Base-by-base conservation (phyloP, 306 rosid genomes). In the Notholithocarpus densiflorus region DNA sequence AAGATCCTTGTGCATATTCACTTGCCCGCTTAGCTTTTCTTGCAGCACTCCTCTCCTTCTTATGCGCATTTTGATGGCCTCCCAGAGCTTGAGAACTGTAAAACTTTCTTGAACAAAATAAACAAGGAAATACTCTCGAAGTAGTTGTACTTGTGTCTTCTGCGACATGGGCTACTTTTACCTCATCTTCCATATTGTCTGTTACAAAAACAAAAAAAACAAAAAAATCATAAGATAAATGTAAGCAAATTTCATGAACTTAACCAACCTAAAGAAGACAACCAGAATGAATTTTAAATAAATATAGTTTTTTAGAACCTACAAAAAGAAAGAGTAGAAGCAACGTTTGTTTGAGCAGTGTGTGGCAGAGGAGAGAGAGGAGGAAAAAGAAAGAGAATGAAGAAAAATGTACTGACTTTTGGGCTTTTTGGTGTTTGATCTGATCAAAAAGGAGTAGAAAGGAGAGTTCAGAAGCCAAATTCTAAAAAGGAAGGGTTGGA, bases 11-110 rank as follows among this genome's bases (percentile, higher is more conserved):
- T 2, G 88, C 61, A 32, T 71, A 74, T 17, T 84, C 86, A 18
- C 79, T 83, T 15, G 64, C 73, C 40, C 87, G 86, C 81, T 90
- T 92, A 4, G 93, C 91, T 48, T 85, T 89, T 65, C 93, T 89
- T 5, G 92, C 93, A 1, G 97, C 97, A 2, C 80, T 91, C 76
- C 98, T 86, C 76, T 91, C 98, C 51, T 86, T 93, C 79, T 90
- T 93, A 89, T 93, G 98, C 66, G 95, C 97, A 74, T 93, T 93
- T 89, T 93, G 98, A 83, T 93, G 98, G 23, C 97, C 98, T 43
- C 97, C 98, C 69, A 91, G 81, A 23, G 98, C 97, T 79, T 93
- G 98, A 68, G 97, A 93, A 73, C 91, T 93, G 82, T 84, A 85
- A 32, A 91, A 93, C 71, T 86, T 89, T 87, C 95, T 93, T 80